These are phyloP conservation scores for Jamesozyma hellenica DNA, from an alignment of 805 yeast species.

Conservation along the genomic window DNA sequence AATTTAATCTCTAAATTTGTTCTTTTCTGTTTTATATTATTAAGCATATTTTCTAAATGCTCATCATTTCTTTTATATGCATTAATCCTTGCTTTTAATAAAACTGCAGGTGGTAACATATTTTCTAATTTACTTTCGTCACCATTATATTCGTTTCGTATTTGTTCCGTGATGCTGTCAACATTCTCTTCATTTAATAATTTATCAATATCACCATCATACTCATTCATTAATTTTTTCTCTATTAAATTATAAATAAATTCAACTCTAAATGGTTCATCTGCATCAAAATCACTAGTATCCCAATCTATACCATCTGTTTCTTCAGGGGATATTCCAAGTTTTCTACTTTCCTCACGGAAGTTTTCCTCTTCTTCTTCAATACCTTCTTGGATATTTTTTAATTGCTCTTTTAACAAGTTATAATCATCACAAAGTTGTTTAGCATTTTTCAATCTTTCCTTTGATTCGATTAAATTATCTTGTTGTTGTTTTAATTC, in stretches of 20 bases:
- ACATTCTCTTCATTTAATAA: slow-evolving; percentile 16
- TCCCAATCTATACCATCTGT: slow-evolving; percentile 26
- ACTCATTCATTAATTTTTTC: slow-evolving; percentile 28
- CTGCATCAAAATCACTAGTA: slow-evolving; percentile 66
- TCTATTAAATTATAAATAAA: slow-evolving; percentile 49
- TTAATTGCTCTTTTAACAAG: slow-evolving; percentile 42
- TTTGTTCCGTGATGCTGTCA: slow-evolving; percentile 17
- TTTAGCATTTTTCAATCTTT: slow-evolving; percentile 20
- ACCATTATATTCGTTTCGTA: slow-evolving; percentile 11
- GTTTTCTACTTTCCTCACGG: slow-evolving; percentile 32
- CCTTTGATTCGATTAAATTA: slow-evolving; percentile 18
- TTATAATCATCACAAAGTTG: slow-evolving; percentile 48
- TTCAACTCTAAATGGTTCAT: slow-evolving; percentile 76
- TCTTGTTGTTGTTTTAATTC: slow-evolving; percentile 23
- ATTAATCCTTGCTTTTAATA: slow-evolving; percentile 64
- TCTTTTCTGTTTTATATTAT: slow-evolving; percentile 43
- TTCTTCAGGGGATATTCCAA: slow-evolving; percentile 26
- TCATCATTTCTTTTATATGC: slow-evolving; percentile 70
- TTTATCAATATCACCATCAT: slow-evolving; percentile 23
- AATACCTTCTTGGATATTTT: slow-evolving; percentile 53
- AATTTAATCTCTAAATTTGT: slow-evolving; percentile 62
- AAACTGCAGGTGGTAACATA: slow-evolving; percentile 29
- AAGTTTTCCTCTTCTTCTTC: slow-evolving; percentile 52
- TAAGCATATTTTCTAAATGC: slow-evolving; percentile 43
- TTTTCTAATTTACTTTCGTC: slow-evolving; percentile 12